These are phyloP conservation scores for Fraxinus nigra DNA, from an alignment of 305 asterid species.

Conservation along the genomic window DNA sequence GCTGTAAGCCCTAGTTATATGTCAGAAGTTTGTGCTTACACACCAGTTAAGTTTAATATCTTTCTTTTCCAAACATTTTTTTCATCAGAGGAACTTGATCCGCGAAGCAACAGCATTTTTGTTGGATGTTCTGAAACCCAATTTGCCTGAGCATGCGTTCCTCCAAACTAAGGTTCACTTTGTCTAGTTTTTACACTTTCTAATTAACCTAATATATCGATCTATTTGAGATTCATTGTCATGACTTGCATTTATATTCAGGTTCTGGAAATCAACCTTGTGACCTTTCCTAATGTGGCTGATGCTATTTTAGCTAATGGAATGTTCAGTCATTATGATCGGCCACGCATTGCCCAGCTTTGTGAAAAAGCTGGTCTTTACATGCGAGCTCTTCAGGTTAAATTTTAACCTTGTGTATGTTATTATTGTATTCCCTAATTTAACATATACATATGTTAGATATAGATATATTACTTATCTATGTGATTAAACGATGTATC, in stretches of 20 bases:
- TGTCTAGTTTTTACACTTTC: slow-evolving; percentile 12
- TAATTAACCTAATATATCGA: neutral
- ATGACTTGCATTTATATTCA: slow-evolving; percentile 31
- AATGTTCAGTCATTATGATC: slow-evolving; percentile 96
- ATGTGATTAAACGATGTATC: slow-evolving; percentile 15
- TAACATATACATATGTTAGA: neutral
- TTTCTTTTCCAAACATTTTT: slow-evolving; percentile 18
- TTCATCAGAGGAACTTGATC: slow-evolving; percentile 85
- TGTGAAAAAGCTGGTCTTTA: slow-evolving; percentile 97
- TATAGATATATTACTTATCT: neutral
- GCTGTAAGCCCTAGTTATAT: slow-evolving; percentile 6
- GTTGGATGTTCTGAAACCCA: slow-evolving; percentile 97
- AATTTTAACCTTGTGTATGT: slow-evolving; percentile 13
- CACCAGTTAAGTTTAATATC: neutral
- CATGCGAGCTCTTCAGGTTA: slow-evolving; percentile 94
- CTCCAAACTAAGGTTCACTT: slow-evolving; percentile 89
- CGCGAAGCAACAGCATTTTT: slow-evolving; percentile 99
- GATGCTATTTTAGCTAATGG: slow-evolving; percentile 99
- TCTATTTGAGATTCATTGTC: slow-evolving; percentile 11
- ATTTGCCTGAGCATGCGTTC: slow-evolving; percentile 88
- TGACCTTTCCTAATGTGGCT: slow-evolving; percentile 95
- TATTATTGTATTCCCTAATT: neutral
- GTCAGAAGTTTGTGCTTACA: neutral
- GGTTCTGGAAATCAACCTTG: slow-evolving; percentile 96
- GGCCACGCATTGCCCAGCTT: slow-evolving; percentile 93